These are phyloP conservation scores for Leptomonas seymouri DNA, from an alignment of 208 protist genomes.

Conservation along the genomic window DNA sequence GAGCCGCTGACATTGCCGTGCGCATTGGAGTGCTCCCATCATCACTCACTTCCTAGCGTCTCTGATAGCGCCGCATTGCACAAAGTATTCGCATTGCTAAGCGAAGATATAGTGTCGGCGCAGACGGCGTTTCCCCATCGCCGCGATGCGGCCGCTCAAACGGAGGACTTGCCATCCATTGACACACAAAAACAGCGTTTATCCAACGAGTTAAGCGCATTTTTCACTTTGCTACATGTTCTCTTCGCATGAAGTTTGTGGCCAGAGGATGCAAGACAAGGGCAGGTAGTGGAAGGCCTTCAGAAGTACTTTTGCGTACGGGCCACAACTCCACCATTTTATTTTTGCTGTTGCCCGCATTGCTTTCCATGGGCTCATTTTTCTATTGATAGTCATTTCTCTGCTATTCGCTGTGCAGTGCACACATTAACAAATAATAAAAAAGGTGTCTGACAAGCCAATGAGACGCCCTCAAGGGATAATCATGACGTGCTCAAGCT, in stretches of 20 bases:
- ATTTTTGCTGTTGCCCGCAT: not conserved
- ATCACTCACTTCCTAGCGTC: not conserved
- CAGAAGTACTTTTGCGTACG: not conserved
- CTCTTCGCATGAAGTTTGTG: slow-evolving; percentile 51
- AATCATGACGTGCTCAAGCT: too few relatives aligned
- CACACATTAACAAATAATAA: not conserved
- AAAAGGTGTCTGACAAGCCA: not conserved
- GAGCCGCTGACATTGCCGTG: slow-evolving; percentile 26
- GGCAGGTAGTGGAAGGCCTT: not conserved
- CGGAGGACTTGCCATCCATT: slow-evolving; percentile 5
- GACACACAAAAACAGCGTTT: slow-evolving; percentile 30
- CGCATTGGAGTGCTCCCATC: not conserved
- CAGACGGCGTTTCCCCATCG: not conserved
- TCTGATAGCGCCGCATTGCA: not conserved
- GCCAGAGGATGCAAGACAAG: not conserved
- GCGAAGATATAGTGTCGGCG: not conserved
- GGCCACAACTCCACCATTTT: not conserved
- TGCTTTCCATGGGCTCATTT: not conserved
- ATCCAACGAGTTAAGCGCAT: slow-evolving; percentile 47
- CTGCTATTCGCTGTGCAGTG: too few relatives aligned
- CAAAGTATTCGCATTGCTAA: not conserved
- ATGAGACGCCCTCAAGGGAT: too few relatives aligned
- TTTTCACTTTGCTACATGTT: slow-evolving; percentile 68
- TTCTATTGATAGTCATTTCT: too few relatives aligned
- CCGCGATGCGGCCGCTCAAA: slow-evolving; percentile 9